Evolutionary conservation across 306 rosid species (phyloP).

Genomic region (Nissolia schottii): DNA sequence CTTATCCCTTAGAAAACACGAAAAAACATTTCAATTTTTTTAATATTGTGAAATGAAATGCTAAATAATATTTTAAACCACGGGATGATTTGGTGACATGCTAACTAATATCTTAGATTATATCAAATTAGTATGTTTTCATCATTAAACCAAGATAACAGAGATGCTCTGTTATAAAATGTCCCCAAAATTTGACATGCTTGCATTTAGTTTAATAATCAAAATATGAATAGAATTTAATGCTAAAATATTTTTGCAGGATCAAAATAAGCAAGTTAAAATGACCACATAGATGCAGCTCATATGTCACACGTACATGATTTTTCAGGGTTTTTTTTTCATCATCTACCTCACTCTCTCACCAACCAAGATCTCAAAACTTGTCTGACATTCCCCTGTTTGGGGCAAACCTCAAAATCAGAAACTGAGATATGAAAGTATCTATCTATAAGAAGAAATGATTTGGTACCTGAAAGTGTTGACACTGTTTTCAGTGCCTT

Average conservation of each 20-base stretch:
- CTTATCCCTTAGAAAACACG: constrained; percentile 27
- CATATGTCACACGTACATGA: constrained; percentile 15
- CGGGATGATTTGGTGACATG: constrained; percentile 1
- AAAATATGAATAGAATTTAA: not conserved
- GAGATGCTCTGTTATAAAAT: not conserved
- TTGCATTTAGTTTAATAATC: not conserved
- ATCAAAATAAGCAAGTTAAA: not conserved
- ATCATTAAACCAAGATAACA: not conserved
- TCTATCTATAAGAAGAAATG: not conserved
- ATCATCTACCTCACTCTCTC: constrained; percentile 14
- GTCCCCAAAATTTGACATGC: not conserved
- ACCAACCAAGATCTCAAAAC: constrained; percentile 19
- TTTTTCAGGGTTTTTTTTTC: not conserved
- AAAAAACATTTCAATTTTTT: constrained; percentile 16
- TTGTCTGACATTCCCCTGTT: constrained; percentile 20
- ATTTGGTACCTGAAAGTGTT: constrained; percentile 69
- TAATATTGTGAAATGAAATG: constrained; percentile 24
- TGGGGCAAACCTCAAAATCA: constrained; percentile 10
- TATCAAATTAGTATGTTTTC: constrained; percentile 6
- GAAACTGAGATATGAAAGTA: not conserved
- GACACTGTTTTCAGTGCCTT: constrained; percentile 88
- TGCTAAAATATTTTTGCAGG: not conserved
- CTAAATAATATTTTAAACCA: constrained; percentile 17
- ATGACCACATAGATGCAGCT: not conserved
- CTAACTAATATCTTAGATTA: constrained; percentile 13